Conservation (phyloP, 495 filamentous ascomycete genomes). For the Trichoderma orchidacearum region DNA sequence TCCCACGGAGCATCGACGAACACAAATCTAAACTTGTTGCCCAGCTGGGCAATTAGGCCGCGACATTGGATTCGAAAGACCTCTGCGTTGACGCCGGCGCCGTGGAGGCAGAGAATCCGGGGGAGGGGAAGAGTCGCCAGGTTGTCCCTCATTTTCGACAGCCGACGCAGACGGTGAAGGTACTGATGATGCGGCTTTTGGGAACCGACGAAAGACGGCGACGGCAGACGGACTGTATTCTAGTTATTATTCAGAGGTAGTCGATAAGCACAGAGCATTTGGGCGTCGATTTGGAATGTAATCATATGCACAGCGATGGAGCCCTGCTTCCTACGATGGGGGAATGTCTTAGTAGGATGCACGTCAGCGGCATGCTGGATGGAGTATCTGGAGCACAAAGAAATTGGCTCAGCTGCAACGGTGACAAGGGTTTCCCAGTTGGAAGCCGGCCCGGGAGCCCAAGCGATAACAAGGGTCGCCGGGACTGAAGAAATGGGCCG, state of each 20-base stretch:
- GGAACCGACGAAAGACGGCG: background rate
- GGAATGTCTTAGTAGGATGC: too few species aligned
- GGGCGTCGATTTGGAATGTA: background rate
- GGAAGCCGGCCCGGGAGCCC: too few species aligned
- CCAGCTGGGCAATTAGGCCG: slow-evolving; percentile 28
- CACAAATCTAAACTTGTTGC: slow-evolving; percentile 38
- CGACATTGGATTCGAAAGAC: slow-evolving; percentile 49
- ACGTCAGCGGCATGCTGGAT: too few species aligned
- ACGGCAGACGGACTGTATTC: too few species aligned
- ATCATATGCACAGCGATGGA: background rate
- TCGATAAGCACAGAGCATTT: too few species aligned
- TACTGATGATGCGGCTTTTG: background rate
- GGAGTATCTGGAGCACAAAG: too few species aligned
- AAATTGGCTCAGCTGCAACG: too few species aligned
- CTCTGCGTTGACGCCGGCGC: slow-evolving; percentile 47
- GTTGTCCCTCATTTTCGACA: background rate
- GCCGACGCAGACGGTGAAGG: background rate
- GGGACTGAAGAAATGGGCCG: too few species aligned
- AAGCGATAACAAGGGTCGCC: too few species aligned
- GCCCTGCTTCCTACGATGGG: background rate
- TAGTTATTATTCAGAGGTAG: too few species aligned
- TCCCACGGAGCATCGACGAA: slow-evolving; percentile 46
- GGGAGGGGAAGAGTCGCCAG: slow-evolving; percentile 33
- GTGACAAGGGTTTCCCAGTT: too few species aligned
- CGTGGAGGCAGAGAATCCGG: slow-evolving; percentile 55